Evolutionary conservation across 768 basidiomycete species (phyloP), one percentile per base, ranked within the genome.

Genomic region (Panaeolus cyanescens): DNA sequence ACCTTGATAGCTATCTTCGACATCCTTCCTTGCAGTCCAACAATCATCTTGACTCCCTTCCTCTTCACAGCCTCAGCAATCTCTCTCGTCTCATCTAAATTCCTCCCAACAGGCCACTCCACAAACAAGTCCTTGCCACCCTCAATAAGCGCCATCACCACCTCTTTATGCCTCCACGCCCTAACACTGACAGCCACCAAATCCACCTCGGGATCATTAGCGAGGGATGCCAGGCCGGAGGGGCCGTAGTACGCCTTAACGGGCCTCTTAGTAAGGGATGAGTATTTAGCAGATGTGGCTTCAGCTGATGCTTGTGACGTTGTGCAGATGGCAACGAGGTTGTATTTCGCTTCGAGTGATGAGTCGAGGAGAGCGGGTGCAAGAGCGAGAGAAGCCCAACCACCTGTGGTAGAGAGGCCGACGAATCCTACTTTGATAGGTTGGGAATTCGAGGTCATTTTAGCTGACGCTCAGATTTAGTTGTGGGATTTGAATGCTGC

Each of bases 61-160:
- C 19, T 59, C 36, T 61, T 68, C 4, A 73, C 78, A 1, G 62
- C 61, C 15, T 70, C 64, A n/a, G 74, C 75, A 3, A 79, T 53
- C 61, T 74, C 73, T 15, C 22, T 40, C 32, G 76, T 72, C 66
- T 79, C 74, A 31, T 64, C 61, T 20, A 71, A 34, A n/a, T 55
- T 67, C 32, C 39, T 64, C 8, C 75, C 78, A 8, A 67, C 71
- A 5, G 78, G 77, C 77, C 77, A 79, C 62, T 79, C 77, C 9
- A 78, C 56, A 60, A 78, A 79, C 36, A 77, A 58, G 33, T 72
- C 62, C 62, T 80, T 80, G 10, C 75, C 75, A 17, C 73, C 74
- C 28, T 69, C 69, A 37, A 79, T 72, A 10, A 67, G 71, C 13
- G 74, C 71, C 30, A 68, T 19, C 20, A 70, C 62, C 0, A 71